These are phyloP conservation scores for Coniferiporia weirii DNA, from an alignment of 1,284 basidiomycete species.

Conservation along the genomic window DNA sequence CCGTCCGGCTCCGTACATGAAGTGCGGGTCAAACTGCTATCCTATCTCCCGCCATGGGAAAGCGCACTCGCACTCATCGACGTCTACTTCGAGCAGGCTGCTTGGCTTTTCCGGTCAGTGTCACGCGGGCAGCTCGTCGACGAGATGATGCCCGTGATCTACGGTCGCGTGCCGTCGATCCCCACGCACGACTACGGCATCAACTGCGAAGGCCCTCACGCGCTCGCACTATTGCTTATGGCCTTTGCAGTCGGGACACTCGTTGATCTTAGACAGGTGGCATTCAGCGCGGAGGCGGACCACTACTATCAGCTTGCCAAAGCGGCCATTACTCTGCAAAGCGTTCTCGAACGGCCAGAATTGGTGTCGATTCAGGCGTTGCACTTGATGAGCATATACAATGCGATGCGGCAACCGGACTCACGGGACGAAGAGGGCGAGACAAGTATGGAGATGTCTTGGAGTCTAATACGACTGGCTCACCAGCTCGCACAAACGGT, in stretches of 20 bases:
- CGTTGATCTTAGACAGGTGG: slow-evolving; percentile 22
- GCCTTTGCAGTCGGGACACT: slow-evolving; percentile 22
- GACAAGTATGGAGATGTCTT: slow-evolving; percentile 21
- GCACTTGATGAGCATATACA: slow-evolving; percentile 22
- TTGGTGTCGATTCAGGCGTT: slow-evolving; percentile 22
- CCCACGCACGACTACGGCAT: neutral
- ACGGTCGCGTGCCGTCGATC: neutral
- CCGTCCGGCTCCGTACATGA: slow-evolving; percentile 11
- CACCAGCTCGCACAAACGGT: slow-evolving; percentile 17
- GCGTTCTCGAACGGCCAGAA: slow-evolving; percentile 16
- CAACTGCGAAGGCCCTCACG: slow-evolving; percentile 14
- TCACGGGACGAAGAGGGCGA: slow-evolving; percentile 16
- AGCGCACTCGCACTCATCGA: slow-evolving; percentile 7
- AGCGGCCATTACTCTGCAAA: slow-evolving; percentile 21
- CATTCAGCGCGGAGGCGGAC: slow-evolving; percentile 24
- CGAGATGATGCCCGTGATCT: slow-evolving; percentile 18
- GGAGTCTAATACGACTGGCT: slow-evolving; percentile 14
- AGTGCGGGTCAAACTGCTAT: slow-evolving; percentile 9
- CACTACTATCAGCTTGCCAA: slow-evolving; percentile 25
- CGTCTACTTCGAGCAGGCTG: slow-evolving; percentile 15
- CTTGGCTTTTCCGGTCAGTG: slow-evolving; percentile 16
- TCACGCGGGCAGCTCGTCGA: slow-evolving; percentile 11
- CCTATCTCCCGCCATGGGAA: slow-evolving; percentile 13
- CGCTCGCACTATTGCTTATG: slow-evolving; percentile 21
- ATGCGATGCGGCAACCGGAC: slow-evolving; percentile 22